These are phyloP conservation scores for Didymella exigua DNA, from an alignment of 2,329 filamentous ascomycete genomes.

Conservation along the genomic window DNA sequence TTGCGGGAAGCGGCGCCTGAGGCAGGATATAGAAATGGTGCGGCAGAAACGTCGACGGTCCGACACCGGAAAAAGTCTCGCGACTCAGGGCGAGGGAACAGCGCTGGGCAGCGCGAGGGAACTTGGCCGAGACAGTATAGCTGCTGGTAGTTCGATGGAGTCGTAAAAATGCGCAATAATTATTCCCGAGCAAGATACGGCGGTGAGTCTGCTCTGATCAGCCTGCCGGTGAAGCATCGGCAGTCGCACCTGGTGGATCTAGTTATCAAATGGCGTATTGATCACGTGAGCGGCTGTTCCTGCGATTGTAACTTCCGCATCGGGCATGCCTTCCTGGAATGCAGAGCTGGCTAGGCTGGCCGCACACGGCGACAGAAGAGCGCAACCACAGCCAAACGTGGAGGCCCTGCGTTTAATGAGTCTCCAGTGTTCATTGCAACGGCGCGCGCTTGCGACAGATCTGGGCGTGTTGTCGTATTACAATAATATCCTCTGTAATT, in stretches of 20 bases:
- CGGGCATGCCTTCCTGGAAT: constrained; percentile 18
- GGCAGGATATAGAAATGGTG: constrained; percentile 17
- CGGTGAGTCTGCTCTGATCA: constrained; percentile 16
- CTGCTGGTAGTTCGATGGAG: neutral
- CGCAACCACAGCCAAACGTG: constrained; percentile 6
- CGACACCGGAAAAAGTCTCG: constrained; percentile 14
- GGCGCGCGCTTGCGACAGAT: constrained; percentile 15
- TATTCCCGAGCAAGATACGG: constrained; percentile 19
- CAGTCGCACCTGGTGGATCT: constrained; percentile 13
- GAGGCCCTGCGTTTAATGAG: constrained; percentile 18
- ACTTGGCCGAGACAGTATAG: constrained; percentile 11
- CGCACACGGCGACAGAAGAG: constrained; percentile 8
- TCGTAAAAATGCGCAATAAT: constrained; percentile 6
- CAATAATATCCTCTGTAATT: constrained; percentile 19
- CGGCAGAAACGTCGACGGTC: constrained; percentile 16
- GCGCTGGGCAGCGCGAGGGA: neutral
- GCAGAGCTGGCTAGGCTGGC: constrained; percentile 3
- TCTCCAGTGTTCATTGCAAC: constrained; percentile 17
- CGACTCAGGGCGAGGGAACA: constrained; percentile 6
- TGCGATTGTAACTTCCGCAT: constrained; percentile 10
- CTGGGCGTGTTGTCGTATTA: constrained; percentile 17
- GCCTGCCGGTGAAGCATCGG: constrained; percentile 19
- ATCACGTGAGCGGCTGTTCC: constrained; percentile 9
- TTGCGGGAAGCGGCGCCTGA: constrained; percentile 15
- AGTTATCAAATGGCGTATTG: neutral